Base-by-base conservation (phyloP, 768 basidiomycete species). In the Sporobolomyces roseus region DNA sequence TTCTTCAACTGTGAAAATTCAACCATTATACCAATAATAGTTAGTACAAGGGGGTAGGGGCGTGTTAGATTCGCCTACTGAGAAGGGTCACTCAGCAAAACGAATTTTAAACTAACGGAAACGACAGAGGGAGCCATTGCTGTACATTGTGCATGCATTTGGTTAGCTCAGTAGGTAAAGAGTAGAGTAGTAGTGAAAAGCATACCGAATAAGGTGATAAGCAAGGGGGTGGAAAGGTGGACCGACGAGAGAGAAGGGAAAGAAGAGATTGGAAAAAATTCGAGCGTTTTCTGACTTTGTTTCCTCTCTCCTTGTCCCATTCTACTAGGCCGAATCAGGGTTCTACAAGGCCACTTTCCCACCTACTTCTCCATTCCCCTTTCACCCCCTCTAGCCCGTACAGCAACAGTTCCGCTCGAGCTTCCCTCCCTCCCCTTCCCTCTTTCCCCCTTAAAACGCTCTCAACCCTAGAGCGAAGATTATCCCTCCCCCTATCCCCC, bases 31-130 rank as follows among this genome's bases (percentile, higher is more conserved):
- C n/a, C n/a, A n/a, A 17, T 9, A 41, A 41, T 9, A 13, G 48
- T 10, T 33, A 53, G 27, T 36, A 33, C 49, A 29, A 29, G 10
- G 49, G 45, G 21, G 45, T 46, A 29, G 10, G 49, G 45, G 21
- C 12, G 12, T 23, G 12, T 50, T 8, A 5, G 10, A 50, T 9
- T 25, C 43, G 71, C 66, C 71, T 72, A 72, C 71, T 68, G 66
- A 68, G 71, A 72, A 65, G 70, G 45, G 36, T 63, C 60, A 56
- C 58, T 64, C 68, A 69, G 68, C 68, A 69, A 69, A 69, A 52
- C 68, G 50, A n/a, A 35, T 17, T 9, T 3, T 25, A 46, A 8
- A 69, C 68, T 69, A 38, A 69, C 68, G 52, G 63, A 38, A 35
- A 69, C 68, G 63, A 69, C 56, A 16, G 68, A 69, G 59, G 68